Evolutionary conservation across 331 rosid species (phyloP).

Genomic region (Stylosanthes scabra): DNA sequence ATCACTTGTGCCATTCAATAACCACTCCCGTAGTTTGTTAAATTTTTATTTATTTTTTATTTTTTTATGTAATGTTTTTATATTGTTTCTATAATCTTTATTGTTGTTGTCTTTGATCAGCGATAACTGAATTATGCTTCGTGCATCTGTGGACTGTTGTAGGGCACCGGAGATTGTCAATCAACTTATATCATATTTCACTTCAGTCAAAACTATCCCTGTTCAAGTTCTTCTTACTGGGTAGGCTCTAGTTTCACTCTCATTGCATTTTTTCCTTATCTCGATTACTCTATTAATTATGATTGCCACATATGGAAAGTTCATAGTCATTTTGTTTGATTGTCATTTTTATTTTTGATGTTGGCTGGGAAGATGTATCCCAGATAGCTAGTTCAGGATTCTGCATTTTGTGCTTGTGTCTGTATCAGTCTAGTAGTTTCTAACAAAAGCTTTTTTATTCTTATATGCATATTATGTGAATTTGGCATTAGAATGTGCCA

Average conservation of each 20-base stretch:
- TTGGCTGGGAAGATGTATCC: neutral
- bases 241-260: conserved; percentile 47
- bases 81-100: neutral
- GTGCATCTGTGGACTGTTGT: conserved; percentile 38
- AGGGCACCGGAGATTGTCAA: conserved; percentile 64
- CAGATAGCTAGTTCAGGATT: conserved; percentile 24
- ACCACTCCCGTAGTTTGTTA: neutral
- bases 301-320: neutral
- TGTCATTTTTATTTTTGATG: conserved; percentile 5
- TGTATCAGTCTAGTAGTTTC: conserved; percentile 23
- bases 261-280: neutral
- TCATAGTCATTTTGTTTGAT: neutral
- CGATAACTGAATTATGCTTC: neutral
- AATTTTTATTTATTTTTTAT: too few relatives aligned
- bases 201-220: conserved; percentile 61
- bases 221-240: conserved; percentile 71
- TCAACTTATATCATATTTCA: conserved; percentile 58
- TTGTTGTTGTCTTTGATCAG: neutral
- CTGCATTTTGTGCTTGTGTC: too few relatives aligned
- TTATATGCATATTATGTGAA: neutral
- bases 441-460: neutral
- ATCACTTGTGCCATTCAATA: neutral
- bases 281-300: conserved; percentile 28
- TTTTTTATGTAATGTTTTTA: too few relatives aligned
- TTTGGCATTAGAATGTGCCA: neutral